A percentile compares a stretch with the other conserved stretches of the same genome.
These are phyloP conservation scores for Cyanidiococcus yangmingshanensis DNA, from an alignment of 23 red algal species.

Conservation along the genomic window DNA sequence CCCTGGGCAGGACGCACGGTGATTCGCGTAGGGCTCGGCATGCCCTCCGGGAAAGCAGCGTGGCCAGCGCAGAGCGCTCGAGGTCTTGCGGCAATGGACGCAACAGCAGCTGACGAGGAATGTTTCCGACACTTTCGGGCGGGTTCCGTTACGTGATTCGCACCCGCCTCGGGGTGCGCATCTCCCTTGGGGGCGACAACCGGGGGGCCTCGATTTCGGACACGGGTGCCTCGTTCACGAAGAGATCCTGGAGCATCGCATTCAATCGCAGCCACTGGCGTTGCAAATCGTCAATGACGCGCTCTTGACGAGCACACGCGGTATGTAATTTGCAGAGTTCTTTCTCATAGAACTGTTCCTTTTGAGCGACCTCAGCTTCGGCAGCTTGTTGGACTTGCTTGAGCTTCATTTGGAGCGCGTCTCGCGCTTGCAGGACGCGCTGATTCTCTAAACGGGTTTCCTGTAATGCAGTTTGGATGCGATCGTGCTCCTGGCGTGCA, in stretches of 20 bases:
- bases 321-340: conserved; percentile 8
- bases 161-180: too few species aligned
- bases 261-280: conserved; percentile 6
- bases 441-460: background rate
- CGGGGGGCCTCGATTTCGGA: too few species aligned
- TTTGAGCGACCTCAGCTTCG: background rate
- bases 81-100: too few species aligned
- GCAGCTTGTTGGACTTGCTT: background rate
- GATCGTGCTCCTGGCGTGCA: background rate
- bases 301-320: background rate
- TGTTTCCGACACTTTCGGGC: too few species aligned
- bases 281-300: conserved; percentile 13
- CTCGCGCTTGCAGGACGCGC: background rate
- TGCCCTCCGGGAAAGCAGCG: too few species aligned
- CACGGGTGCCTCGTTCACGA: background rate
- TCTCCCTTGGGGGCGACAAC: too few species aligned
- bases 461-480: background rate
- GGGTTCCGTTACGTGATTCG: too few species aligned
- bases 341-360: background rate
- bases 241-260: conserved; percentile 18
- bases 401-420: background rate
- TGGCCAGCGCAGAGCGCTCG: too few species aligned
- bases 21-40: too few species aligned
- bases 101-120: too few species aligned
- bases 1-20: too few species aligned